A percentile compares a stretch with the other conserved stretches of the same genome.
phyloP scores from a whole-genome alignment of 2,329 filamentous ascomycete species.

The Byssochlamys sp. region DNA sequence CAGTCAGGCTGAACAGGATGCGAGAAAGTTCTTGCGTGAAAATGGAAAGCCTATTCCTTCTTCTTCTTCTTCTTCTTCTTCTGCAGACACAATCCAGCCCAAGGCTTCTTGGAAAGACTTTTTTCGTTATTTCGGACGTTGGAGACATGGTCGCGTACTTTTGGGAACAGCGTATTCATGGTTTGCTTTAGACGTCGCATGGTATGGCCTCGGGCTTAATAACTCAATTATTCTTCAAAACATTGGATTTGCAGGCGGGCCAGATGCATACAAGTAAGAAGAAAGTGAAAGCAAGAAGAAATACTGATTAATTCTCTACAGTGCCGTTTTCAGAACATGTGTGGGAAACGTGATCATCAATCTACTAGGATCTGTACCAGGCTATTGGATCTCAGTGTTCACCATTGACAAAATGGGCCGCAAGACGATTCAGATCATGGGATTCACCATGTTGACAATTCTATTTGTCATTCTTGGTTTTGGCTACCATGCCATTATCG shows the following conservation, averaged over 20 bases:
- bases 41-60: too few relatives aligned
- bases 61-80: too few relatives aligned
- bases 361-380: slow-evolving; percentile 67
- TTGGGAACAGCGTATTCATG: slow-evolving; percentile 75
- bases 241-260: slow-evolving; percentile 60
- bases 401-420: slow-evolving; percentile 65
- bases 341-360: slow-evolving; percentile 71
- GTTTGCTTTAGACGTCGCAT: slow-evolving; percentile 66
- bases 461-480: slow-evolving; percentile 57
- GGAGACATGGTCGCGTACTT: slow-evolving; percentile 62
- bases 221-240: slow-evolving; percentile 61
- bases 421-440: slow-evolving; percentile 62
- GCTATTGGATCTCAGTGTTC: slow-evolving; percentile 72
- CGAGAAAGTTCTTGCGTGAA: too few relatives aligned
- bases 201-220: slow-evolving; percentile 64
- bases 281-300: too few relatives aligned
- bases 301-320: too few relatives aligned
- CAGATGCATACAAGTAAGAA: slow-evolving; percentile 58
- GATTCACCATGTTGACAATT: slow-evolving; percentile 52
- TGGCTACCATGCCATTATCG: slow-evolving; percentile 32
- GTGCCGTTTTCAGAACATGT: too few relatives aligned
- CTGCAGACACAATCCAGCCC: too few relatives aligned
- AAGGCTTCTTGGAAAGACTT: slow-evolving; percentile 68
- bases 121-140: slow-evolving; percentile 56
- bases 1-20: slow-evolving; percentile 62